Base-by-base conservation (phyloP, 257 asterid genomes). In the Striga asiatica region DNA sequence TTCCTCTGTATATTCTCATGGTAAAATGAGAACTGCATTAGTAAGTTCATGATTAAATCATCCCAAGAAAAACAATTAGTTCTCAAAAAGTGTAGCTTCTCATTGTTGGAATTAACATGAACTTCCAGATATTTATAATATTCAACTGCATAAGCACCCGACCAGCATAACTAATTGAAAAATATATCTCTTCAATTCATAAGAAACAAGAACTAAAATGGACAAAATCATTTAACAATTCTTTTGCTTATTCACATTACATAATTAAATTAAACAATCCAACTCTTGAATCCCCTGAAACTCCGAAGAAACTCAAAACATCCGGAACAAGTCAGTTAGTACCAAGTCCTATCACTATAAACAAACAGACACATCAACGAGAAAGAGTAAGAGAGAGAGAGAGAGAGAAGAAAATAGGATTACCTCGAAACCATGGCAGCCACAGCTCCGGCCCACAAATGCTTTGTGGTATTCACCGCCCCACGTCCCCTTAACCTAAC, bases 351-450 rank as follows among this genome's bases (percentile, higher is more conserved):
- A 14, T 0, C 42, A 38, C 20, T 37, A 29, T 10, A 29, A 7
- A 29, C 6, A 4, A 6, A 38, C 20, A 13, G 46, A 38, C 18
- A n/a, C n/a, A n/a, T n/a, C n/a, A n/a, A n/a, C n/a, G n/a, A n/a
- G n/a, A n/a, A n/a, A n/a, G n/a, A n/a, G n/a, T n/a, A n/a, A n/a
- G n/a, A n/a, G n/a, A n/a, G n/a, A n/a, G n/a, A n/a, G n/a, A n/a
- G n/a, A n/a, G n/a, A n/a, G 18, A 17, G 6, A 16, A 37, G 41
- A 53, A 14, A 8, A 60, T 21, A 37, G 18, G n/a, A 61, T 31
- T 22, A 83, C 98, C 98, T 81, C 10, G 98, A 75, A 66, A 91
- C 85, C 98, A 82, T 87, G 28, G 98, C 95, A 37, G 98, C 92
- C 20, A 80, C 81, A 48, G 95, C 98, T 34, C 98, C 98, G 12